Conservation (phyloP, 805 yeast genomes). For the Candida xyloterini region DNA sequence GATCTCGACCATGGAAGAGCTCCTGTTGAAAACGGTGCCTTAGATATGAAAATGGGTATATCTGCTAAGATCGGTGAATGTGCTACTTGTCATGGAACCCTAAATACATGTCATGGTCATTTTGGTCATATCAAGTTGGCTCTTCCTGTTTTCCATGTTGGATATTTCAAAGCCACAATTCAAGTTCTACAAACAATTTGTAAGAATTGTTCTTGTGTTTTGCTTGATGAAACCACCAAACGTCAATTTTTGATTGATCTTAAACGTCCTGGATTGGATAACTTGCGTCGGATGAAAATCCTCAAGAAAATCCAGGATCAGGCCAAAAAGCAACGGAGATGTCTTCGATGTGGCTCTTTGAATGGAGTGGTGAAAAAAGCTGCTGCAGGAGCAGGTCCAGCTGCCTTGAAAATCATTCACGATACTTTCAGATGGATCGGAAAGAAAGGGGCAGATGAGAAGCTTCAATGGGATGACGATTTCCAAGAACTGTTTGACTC, state of each 20-base stretch:
- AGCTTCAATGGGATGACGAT: constrained; percentile 81
- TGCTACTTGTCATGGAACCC: constrained; percentile 83
- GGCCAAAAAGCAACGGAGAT: constrained; percentile 92
- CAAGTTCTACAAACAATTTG: constrained; percentile 88
- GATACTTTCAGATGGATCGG: constrained; percentile 96
- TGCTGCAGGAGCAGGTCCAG: constrained; percentile 86
- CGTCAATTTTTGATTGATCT: constrained; percentile 72
- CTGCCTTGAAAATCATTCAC: constrained; percentile 91
- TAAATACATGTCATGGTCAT: constrained; percentile 97
- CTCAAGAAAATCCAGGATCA: constrained; percentile 82
- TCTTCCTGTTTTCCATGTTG: constrained; percentile 95
- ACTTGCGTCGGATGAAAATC: constrained; percentile 86
- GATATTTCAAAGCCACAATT: constrained; percentile 89
- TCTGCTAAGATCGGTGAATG: constrained; percentile 85
- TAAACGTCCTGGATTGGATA: constrained; percentile 84
- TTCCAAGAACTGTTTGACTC: constrained; percentile 69
- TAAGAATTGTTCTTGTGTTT: constrained; percentile 77
- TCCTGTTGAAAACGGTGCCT: constrained; percentile 83
- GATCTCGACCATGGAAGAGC: constrained; percentile 85
- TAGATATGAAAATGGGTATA: constrained; percentile 92
- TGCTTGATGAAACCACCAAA: constrained; percentile 71
- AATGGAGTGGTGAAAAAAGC: constrained; percentile 98
- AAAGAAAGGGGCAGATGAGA: constrained; percentile 82
- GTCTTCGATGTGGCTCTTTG: constrained; percentile 79
- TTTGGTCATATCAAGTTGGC: constrained; percentile 94